phyloP scores from a whole-genome alignment of 176 grass and related monocot genomes.

The Phoenix roebelenii region DNA sequence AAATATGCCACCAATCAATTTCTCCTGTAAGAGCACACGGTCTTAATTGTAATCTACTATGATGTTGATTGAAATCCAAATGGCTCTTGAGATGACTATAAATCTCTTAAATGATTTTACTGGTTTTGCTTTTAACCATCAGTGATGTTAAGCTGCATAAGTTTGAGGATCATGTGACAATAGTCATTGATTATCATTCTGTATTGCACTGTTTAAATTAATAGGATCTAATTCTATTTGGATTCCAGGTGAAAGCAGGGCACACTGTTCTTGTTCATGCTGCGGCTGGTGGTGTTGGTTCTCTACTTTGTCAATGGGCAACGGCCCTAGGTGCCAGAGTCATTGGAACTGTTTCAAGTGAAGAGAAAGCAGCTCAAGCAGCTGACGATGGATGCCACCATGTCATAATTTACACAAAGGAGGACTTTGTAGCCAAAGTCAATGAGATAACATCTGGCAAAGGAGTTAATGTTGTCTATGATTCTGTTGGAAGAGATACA shows the following conservation, averaged over 20 bases:
- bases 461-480: constrained; percentile 84
- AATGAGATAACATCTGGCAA: constrained; percentile 68
- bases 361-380: constrained; percentile 77
- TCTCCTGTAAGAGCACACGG: too few relatives aligned
- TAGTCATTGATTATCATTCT: too few relatives aligned
- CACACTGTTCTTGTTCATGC: constrained; percentile 71
- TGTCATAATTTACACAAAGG: constrained; percentile 62
- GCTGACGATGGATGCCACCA: constrained; percentile 72
- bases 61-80: too few relatives aligned
- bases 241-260: constrained; percentile 48
- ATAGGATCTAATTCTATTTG: not conserved
- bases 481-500: constrained; percentile 89
- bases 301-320: constrained; percentile 87
- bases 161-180: too few relatives aligned
- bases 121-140: too few relatives aligned
- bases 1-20: too few relatives aligned
- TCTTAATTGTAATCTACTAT: too few relatives aligned
- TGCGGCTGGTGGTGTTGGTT: constrained; percentile 80
- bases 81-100: too few relatives aligned
- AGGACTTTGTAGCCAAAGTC: constrained; percentile 68
- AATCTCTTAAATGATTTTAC: too few relatives aligned
- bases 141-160: too few relatives aligned
- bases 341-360: constrained; percentile 85
- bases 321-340: constrained; percentile 76
- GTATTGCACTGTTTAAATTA: too few relatives aligned